These are phyloP conservation scores for Boechera retrofracta DNA, from an alignment of 345 rosid genomes.

Conservation along the genomic window DNA sequence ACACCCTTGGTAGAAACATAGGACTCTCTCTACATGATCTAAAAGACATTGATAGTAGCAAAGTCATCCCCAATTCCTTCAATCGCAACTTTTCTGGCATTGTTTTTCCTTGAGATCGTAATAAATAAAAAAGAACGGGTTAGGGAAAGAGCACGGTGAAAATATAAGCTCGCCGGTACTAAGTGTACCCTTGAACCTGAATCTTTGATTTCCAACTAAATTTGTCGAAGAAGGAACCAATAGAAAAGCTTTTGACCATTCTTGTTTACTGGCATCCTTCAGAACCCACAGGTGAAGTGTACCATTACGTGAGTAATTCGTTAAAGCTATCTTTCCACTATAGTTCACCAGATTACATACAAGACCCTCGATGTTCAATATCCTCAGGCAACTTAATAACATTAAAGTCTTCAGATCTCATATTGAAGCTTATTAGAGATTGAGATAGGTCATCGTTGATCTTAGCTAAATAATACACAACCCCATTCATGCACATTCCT, in stretches of 20 bases:
- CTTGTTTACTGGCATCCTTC: not conserved
- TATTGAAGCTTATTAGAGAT: not conserved
- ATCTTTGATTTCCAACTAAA: not conserved
- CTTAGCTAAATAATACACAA: constrained; percentile 1
- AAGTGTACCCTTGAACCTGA: not conserved
- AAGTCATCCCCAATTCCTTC: not conserved
- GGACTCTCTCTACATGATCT: not conserved
- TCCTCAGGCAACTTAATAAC: not conserved
- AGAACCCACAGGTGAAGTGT: not conserved
- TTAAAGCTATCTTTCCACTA: not conserved
- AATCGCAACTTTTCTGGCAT: not conserved
- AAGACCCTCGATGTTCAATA: not conserved
- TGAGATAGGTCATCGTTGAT: too few species aligned
- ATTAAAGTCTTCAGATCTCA: constrained; percentile 7
- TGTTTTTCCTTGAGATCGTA: not conserved
- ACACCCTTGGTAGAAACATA: not conserved
- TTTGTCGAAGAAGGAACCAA: not conserved
- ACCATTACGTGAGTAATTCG: not conserved
- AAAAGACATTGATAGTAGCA: not conserved
- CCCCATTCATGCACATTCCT: not conserved
- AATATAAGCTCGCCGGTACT: constrained; percentile 6
- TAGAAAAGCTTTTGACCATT: constrained; percentile 9
- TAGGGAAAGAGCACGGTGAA: not conserved
- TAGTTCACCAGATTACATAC: not conserved
- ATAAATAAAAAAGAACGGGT: not conserved